Percentiles rank a stretch among this genome's conserved stretches.
Conservation (phyloP, 495 filamentous ascomycete species). For the Xylaria nigripes region DNA sequence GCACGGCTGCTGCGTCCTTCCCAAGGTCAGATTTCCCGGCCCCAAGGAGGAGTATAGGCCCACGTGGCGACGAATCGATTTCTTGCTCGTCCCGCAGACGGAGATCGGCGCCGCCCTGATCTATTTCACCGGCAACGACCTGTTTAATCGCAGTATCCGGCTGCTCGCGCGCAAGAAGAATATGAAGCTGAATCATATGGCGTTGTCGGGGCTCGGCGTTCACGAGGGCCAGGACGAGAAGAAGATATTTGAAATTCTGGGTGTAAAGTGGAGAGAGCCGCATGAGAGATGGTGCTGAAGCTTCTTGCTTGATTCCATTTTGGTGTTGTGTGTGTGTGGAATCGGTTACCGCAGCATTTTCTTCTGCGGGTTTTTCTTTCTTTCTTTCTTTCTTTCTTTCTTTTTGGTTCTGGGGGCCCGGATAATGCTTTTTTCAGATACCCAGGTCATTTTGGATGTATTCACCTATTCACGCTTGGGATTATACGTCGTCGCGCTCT, state of each 20-base stretch:
- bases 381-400: no score
- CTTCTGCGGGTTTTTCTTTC: no score
- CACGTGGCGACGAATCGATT: slow-evolving; percentile 76
- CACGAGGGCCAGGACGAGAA: slow-evolving; percentile 72
- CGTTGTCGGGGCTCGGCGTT: slow-evolving; percentile 67
- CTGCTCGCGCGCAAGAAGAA: slow-evolving; percentile 75
- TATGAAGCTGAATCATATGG: slow-evolving; percentile 80
- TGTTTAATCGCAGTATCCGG: slow-evolving; percentile 87
- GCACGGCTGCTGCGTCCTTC: slow-evolving; percentile 76
- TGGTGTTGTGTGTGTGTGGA: no score
- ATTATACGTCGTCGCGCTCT: no score
- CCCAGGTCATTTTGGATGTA: no score
- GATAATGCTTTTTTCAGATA: no score
- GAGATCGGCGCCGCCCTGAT: slow-evolving; percentile 84
- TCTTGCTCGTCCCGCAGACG: slow-evolving; percentile 72
- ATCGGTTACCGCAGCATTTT: no score
- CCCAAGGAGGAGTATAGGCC: slow-evolving; percentile 19
- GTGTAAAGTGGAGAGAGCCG: slow-evolving; percentile 81
- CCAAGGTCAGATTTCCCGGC: slow-evolving; percentile 23
- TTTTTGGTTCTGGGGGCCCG: no score
- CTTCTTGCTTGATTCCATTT: neutral
- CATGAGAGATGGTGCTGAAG: slow-evolving; percentile 67
- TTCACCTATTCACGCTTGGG: no score
- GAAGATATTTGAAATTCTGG: slow-evolving; percentile 77
- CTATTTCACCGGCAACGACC: slow-evolving; percentile 95